Evolutionary conservation across 352 stramenopile species (phyloP), one percentile per base, ranked within the genome.

Genomic region (Thraustochytrium striatum): DNA sequence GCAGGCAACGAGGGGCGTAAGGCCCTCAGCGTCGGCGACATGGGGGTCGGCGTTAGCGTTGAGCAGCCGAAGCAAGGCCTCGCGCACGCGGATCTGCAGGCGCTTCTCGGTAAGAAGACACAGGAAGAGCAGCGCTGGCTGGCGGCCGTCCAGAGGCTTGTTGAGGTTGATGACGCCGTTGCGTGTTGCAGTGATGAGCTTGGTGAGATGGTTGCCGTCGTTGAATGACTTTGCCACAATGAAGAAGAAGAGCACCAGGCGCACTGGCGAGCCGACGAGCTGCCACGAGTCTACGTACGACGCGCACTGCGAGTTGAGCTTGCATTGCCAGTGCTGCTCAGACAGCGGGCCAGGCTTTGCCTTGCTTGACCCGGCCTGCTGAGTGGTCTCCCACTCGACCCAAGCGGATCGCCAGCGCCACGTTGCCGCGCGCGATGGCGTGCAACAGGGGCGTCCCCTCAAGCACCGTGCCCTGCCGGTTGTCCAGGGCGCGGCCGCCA

Each of bases 211-310:
- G 5, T 55, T 25, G 11, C 5, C 44, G 19, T 38, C 52, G 16
- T 30, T 38, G 65, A 75, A 62, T 16, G 65, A 39, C 7, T 38
- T 30, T 38, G 65, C 25, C 9, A 75, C 65, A 43, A 75, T 75
- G 25, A 62, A 75, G 44, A 61, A 75, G 52, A 75, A 75, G 19
- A 75, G 52, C 11, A 75, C 8, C 2, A 75, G 30, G 30, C 65
- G 65, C 11, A 75, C 39, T 19, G 65, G 65, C 13, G 44, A 75
- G 16, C 36, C 11, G 1, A 21, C 16, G 16, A 75, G 65, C 7
- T 38, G 30, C 65, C 65, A 75, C 8, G 52, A 13, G 11, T 65
- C 65, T 32, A 28, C 65, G 32, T 62, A 32, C 30, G 39, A 68
- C 8, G 65, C 39, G 3, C 21, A 75, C 21, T 65, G 39, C 5